A percentile compares a stretch with the other conserved stretches of the same genome.
These are phyloP conservation scores for Astrothelium subdiscretum DNA, from an alignment of 495 filamentous ascomycete species.

Conservation along the genomic window DNA sequence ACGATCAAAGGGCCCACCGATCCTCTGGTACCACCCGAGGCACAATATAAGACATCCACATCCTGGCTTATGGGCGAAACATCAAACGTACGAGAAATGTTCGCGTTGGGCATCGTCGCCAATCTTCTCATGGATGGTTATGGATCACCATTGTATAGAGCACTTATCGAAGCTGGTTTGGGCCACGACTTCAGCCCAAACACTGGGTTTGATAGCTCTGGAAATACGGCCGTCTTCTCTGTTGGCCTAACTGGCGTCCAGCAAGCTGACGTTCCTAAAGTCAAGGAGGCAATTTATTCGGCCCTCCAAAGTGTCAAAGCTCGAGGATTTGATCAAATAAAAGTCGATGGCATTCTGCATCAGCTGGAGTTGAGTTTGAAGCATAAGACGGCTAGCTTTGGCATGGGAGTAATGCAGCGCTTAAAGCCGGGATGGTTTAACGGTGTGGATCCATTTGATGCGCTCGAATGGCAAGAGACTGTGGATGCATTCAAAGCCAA, in stretches of 20 bases:
- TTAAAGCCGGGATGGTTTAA: slow-evolving; percentile 90
- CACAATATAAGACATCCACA: slow-evolving; percentile 83
- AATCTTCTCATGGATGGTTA: slow-evolving; percentile 84
- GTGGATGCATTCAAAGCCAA: slow-evolving; percentile 65
- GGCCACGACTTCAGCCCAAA: slow-evolving; percentile 92
- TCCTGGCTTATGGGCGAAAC: slow-evolving; percentile 86
- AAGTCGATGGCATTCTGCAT: slow-evolving; percentile 87
- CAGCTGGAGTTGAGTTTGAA: slow-evolving; percentile 82
- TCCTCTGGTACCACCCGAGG: slow-evolving; percentile 68
- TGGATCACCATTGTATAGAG: slow-evolving; percentile 83
- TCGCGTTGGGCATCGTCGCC: slow-evolving; percentile 70
- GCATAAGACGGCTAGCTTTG: slow-evolving; percentile 91
- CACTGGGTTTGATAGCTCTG: slow-evolving; percentile 73
- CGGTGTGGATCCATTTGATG: slow-evolving; percentile 81
- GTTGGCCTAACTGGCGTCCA: slow-evolving; percentile 79
- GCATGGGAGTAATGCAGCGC: slow-evolving; percentile 78
- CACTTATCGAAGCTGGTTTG: slow-evolving; percentile 80
- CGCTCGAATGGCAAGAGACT: slow-evolving; percentile 80
- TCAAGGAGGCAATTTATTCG: slow-evolving; percentile 59
- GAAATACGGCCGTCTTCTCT: slow-evolving; percentile 70
- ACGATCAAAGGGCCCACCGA: slow-evolving; percentile 77
- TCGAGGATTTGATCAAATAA: slow-evolving; percentile 74
- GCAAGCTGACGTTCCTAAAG: slow-evolving; percentile 60
- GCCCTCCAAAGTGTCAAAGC: slow-evolving; percentile 52
- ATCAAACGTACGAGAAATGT: slow-evolving; percentile 70